Percentiles rank a stretch among this genome's conserved stretches.
Conservation (phyloP, 1,284 basidiomycete genomes). For the Ustilago nuda region DNA sequence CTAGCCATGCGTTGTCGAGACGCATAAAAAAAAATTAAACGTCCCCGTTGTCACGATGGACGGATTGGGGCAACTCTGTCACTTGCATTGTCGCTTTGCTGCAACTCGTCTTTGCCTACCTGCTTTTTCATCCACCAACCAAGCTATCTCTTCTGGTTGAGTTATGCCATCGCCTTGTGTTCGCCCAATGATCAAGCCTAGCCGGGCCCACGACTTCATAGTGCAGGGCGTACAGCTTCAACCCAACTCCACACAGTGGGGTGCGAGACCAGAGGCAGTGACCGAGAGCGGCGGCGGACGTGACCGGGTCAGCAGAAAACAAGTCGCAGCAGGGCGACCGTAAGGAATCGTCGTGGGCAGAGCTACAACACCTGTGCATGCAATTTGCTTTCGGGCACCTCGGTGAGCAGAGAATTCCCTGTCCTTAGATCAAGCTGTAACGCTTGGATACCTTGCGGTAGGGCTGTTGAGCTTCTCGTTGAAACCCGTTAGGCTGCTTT, state of each 20-base stretch:
- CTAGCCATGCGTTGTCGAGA: background rate
- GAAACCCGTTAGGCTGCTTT: background rate
- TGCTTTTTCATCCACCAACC: background rate
- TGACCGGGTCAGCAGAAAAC: background rate
- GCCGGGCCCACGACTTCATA: background rate
- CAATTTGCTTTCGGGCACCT: background rate
- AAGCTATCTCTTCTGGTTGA: background rate
- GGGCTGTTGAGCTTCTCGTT: background rate
- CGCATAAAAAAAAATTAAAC: conserved; percentile 6
- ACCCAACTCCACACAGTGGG: background rate
- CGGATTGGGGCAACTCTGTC: conserved; percentile 3
- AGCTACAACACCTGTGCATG: too few relatives aligned
- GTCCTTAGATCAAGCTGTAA: background rate
- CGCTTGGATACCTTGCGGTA: background rate
- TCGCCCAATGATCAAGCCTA: background rate
- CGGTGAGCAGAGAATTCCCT: background rate
- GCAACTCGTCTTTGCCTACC: background rate
- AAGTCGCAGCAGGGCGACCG: too few relatives aligned
- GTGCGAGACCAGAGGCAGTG: background rate
- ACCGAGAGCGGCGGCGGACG: background rate
- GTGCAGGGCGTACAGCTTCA: background rate
- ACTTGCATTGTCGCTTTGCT: background rate
- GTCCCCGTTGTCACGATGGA: conserved; percentile 10
- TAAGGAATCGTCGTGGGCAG: too few relatives aligned
- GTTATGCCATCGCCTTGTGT: background rate